Evolutionary conservation across 2,329 filamentous ascomycete genomes (phyloP).

Genomic region (Neofusicoccum kwambonambiense): DNA sequence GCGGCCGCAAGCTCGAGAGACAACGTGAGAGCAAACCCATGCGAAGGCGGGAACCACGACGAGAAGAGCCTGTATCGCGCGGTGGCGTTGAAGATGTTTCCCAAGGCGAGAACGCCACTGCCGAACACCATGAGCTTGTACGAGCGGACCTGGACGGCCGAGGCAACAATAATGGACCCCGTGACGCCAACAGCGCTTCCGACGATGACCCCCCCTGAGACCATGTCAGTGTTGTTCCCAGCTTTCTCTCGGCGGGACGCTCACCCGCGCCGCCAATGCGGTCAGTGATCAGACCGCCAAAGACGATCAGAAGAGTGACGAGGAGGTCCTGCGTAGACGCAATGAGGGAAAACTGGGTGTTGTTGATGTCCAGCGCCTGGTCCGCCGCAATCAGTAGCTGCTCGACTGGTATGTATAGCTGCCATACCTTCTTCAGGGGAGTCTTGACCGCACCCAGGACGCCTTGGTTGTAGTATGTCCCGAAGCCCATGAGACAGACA

Average conservation of each 20-base stretch:
- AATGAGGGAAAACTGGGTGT: slow-evolving; percentile 58
- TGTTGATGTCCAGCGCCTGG: slow-evolving; percentile 55
- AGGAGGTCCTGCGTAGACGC: slow-evolving; percentile 63
- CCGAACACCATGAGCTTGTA: slow-evolving; percentile 57
- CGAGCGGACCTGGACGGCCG: slow-evolving; percentile 43
- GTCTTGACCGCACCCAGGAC: slow-evolving; percentile 62
- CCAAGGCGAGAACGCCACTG: slow-evolving; percentile 54
- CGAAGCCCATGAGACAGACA: slow-evolving; percentile 51
- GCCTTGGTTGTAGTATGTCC: slow-evolving; percentile 58
- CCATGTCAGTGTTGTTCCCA: neutral
- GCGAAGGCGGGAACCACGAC: slow-evolving; percentile 58
- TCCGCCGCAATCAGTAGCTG: neutral
- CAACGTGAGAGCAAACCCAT: slow-evolving; percentile 60
- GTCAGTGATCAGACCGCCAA: slow-evolving; percentile 58
- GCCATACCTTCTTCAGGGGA: slow-evolving; percentile 54
- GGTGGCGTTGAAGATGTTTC: slow-evolving; percentile 63
- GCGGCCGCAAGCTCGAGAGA: slow-evolving; percentile 60
- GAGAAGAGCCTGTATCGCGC: slow-evolving; percentile 66
- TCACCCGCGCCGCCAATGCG: slow-evolving; percentile 54
- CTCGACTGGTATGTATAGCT: no score
- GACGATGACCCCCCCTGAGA: slow-evolving; percentile 53
- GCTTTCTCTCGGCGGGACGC: neutral
- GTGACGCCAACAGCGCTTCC: slow-evolving; percentile 58
- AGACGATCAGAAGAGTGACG: slow-evolving; percentile 55
- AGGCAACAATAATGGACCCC: slow-evolving; percentile 58